phyloP scores from a whole-genome alignment of 108 stramenopile species.

The Nitzschia inconspicua region DNA sequence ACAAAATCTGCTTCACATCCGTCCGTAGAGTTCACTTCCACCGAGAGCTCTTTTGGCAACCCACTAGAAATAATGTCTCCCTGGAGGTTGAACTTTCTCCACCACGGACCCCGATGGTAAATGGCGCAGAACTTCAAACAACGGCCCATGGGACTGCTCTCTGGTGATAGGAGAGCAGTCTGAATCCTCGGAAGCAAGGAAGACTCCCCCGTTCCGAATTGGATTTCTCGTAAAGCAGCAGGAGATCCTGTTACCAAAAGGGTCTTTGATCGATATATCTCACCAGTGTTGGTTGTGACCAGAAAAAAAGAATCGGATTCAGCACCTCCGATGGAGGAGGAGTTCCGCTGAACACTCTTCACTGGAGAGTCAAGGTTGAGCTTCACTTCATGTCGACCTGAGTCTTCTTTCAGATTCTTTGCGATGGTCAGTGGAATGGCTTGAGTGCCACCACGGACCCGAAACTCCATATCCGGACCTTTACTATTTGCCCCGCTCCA shows the following conservation, averaged over 20 bases:
- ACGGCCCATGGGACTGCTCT: constrained; percentile 3
- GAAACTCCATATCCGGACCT: constrained; percentile 9
- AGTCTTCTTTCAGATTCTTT: not conserved
- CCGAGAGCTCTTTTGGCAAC: constrained; percentile 3
- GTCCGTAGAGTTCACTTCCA: not conserved
- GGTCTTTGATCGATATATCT: not conserved
- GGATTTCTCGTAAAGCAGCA: not conserved
- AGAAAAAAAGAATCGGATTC: not conserved
- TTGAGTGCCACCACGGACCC: constrained; percentile 7
- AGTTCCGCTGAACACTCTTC: not conserved
- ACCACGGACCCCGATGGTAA: constrained; percentile 8
- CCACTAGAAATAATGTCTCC: constrained; percentile 1
- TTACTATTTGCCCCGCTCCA: constrained; percentile 4
- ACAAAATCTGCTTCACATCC: not conserved
- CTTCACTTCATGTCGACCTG: not conserved
- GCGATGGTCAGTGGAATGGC: constrained; percentile 8
- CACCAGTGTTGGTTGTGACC: not conserved
- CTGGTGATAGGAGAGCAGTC: not conserved
- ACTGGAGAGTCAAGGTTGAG: not conserved
- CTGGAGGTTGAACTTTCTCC: not conserved
- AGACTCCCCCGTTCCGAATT: not conserved
- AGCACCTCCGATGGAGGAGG: too few species aligned
- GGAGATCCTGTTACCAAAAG: not conserved
- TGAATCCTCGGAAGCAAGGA: not conserved
- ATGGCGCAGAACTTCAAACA: not conserved